Percentiles rank a stretch among this genome's conserved stretches.
Conservation (phyloP, 176 grass and related monocot genomes). For the Stipa capillata region DNA sequence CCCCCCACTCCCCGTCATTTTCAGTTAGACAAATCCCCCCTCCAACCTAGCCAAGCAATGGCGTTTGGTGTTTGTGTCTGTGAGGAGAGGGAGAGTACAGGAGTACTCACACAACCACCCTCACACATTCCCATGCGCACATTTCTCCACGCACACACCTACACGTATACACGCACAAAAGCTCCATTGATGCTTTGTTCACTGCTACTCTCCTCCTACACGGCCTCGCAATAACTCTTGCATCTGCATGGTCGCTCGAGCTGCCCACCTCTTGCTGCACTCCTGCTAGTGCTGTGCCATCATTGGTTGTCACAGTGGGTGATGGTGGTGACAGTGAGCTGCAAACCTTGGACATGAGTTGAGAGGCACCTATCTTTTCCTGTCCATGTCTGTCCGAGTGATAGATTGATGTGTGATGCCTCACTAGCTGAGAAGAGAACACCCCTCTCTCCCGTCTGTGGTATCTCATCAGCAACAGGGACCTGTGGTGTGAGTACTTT, state of each 20-base stretch:
- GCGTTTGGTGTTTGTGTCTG: not conserved
- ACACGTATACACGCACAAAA: not conserved
- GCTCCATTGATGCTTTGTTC: conserved; percentile 11
- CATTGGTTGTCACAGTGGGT: conserved; percentile 28
- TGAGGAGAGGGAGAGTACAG: not conserved
- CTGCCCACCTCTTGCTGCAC: not conserved
- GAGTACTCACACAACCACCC: not conserved
- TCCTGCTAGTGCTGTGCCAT: not conserved
- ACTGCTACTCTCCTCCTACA: not conserved
- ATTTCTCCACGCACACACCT: conserved; percentile 30
- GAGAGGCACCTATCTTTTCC: conserved; percentile 58
- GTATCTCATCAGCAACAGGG: conserved; percentile 42
- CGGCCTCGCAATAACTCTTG: not conserved
- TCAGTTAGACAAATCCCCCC: conserved; percentile 40
- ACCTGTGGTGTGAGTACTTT: conserved; percentile 27
- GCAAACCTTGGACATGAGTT: conserved; percentile 50
- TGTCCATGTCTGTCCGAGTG: conserved; percentile 29
- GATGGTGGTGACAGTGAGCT: not conserved
- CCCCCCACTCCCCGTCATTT: conserved; percentile 41
- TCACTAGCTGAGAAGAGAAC: conserved; percentile 26
- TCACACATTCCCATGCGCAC: conserved; percentile 76
- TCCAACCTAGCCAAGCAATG: not conserved
- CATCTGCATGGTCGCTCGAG: conserved; percentile 10
- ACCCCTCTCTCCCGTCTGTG: not conserved
- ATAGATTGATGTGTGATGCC: conserved; percentile 44